Base-by-base conservation (phyloP, 1,284 basidiomycete genomes). In the Stygiomarasmius scandens region DNA sequence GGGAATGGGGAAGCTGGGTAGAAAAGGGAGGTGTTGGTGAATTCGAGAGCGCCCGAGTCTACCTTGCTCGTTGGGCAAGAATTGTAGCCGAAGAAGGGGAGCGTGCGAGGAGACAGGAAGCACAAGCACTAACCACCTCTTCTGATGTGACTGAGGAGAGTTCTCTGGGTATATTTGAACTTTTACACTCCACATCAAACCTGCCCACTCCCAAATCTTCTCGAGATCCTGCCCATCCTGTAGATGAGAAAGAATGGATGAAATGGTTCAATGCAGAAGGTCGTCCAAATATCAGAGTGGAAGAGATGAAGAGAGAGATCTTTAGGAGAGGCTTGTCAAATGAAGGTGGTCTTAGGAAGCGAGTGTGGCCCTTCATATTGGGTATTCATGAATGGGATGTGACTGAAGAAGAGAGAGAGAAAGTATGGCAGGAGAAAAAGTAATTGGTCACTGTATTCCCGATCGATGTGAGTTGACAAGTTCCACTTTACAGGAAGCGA, bases 41-140 rank as follows among this genome's bases (percentile, higher is more conserved):
- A 71, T 99, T 96, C 70, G 97, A 99, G 72, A 92, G 91, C 57
- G 96, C 97, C 0, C 80, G 96, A 2, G 93, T 99, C 4, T 99
- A 98, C 70, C 83, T 99, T 8, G 97, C 97, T 1, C 84, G 93
- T 27, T 99, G 97, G 97, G 96, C 97, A 0, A 81, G 95, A 53
- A 89, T 95, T 48, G 96, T 99, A 0, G 96, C 95, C 1, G 95
- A 97, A 72, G 95, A 97, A 70, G 95, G 95, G 6, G 95, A 98
- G 70, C 82, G 92, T 11, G 87, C 93, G 8, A 81, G 95, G 32
- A 77, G 86, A 60, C 81, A 84, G 51, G 94, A 97, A 71, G 85
- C 88, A 0, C 86, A 89, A 64, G 77, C 80, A 0, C 66, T 90
- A 8, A 74, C 80, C 0, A 77, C 79, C 9, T 71, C 76, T 6